These are phyloP conservation scores for Lactarius pseudohatsudake DNA, from an alignment of 768 basidiomycete species.

Conservation along the genomic window DNA sequence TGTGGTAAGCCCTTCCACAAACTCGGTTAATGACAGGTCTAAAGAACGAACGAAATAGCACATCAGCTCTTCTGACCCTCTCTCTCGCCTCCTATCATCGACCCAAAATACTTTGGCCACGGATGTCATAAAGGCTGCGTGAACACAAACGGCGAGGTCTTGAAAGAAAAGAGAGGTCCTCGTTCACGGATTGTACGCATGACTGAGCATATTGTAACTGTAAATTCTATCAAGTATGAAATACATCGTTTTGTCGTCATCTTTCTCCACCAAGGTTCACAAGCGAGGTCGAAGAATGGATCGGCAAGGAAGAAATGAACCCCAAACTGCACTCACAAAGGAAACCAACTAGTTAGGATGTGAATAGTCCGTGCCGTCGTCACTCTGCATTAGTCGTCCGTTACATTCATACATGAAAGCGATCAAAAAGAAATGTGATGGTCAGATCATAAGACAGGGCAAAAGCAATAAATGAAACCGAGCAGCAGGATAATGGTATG, in stretches of 20 bases:
- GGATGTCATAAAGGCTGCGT: slow-evolving; percentile 22
- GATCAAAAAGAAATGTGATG: not conserved
- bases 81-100: too few relatives aligned
- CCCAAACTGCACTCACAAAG: not conserved
- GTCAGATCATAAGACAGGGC: slow-evolving; percentile 16
- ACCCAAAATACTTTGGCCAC: not conserved
- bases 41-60: too few relatives aligned
- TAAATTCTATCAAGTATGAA: slow-evolving; percentile 4
- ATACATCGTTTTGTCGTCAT: not conserved
- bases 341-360: not conserved
- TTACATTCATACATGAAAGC: slow-evolving; percentile 15
- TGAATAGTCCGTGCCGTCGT: not conserved
- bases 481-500: slow-evolving; percentile 31
- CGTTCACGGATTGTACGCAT: not conserved
- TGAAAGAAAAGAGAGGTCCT: not conserved
- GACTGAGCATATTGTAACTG: slow-evolving; percentile 6
- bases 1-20: too few relatives aligned
- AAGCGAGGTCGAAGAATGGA: not conserved
- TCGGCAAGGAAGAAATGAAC: not conserved
- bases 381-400: slow-evolving; percentile 14
- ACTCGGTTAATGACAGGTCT: too few relatives aligned
- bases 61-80: too few relatives aligned
- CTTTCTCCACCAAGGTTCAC: not conserved
- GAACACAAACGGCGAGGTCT: not conserved
- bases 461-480: slow-evolving; percentile 8